Percentiles rank a stretch among this genome's conserved stretches.
These are phyloP conservation scores for Sporothrix globosa DNA, from an alignment of 2,329 filamentous ascomycete genomes.

Conservation along the genomic window DNA sequence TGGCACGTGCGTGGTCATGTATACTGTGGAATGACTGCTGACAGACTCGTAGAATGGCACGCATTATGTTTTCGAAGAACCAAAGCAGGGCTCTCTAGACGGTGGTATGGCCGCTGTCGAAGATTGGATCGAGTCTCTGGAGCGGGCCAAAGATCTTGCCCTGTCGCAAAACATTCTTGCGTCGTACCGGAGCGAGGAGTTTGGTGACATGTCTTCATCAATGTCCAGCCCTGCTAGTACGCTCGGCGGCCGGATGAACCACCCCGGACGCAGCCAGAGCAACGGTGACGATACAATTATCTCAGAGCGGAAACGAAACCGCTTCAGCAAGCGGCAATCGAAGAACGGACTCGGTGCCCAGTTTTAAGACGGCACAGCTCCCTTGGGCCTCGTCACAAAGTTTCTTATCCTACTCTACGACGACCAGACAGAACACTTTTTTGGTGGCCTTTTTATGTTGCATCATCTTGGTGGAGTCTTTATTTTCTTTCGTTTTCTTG, in stretches of 20 bases:
- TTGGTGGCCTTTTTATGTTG: background rate
- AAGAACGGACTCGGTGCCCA: conserved; percentile 91
- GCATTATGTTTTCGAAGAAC: conserved; percentile 91
- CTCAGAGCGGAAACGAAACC: conserved; percentile 57
- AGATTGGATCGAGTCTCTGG: conserved; percentile 90
- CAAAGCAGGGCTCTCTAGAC: conserved; percentile 69
- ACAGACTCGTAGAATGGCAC: conserved; percentile 70
- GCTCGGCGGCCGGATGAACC: conserved; percentile 62
- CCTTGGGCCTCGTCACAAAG: background rate
- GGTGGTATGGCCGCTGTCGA: conserved; percentile 71
- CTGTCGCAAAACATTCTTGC: conserved; percentile 69
- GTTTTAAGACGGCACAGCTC: conserved; percentile 58
- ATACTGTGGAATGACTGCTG: background rate
- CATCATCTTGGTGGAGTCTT: background rate
- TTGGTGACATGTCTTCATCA: conserved; percentile 69
- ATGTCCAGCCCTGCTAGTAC: conserved; percentile 78
- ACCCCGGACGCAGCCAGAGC: conserved; percentile 61
- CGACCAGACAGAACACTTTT: background rate
- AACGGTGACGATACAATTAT: conserved; percentile 54
- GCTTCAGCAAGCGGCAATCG: conserved; percentile 90
- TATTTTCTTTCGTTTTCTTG: conserved; percentile 13
- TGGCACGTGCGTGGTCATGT: background rate
- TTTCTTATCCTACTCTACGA: background rate
- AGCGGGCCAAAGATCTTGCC: conserved; percentile 83
- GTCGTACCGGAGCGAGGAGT: conserved; percentile 69